These are phyloP conservation scores for Antitrichia curtipendula DNA, from an alignment of 225 moss, liverwort and hornwort genomes.

Conservation along the genomic window DNA sequence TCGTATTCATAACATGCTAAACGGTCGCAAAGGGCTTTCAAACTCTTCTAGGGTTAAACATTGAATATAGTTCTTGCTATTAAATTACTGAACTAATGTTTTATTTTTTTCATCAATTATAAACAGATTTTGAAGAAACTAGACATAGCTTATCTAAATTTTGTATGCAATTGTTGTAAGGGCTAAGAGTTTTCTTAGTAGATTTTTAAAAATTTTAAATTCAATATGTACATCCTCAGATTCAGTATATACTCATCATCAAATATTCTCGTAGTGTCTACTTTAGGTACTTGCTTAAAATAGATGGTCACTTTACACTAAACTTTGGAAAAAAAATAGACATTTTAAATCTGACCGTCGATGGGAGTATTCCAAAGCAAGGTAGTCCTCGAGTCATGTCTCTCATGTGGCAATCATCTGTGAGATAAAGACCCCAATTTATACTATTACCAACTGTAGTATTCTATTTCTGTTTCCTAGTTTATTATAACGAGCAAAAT, in stretches of 20 bases:
- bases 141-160: neutral
- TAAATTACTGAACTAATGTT: neutral
- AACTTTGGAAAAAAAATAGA: neutral
- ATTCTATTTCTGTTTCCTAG: neutral
- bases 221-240: neutral
- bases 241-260: neutral
- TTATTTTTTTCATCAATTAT: neutral
- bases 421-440: neutral
- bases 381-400: fast-evolving
- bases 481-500: neutral
- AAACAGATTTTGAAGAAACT: neutral
- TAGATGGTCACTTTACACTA: neutral
- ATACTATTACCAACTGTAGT: fast-evolving
- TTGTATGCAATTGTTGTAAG: neutral
- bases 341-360: fast-evolving
- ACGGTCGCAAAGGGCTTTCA: too few relatives aligned
- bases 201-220: neutral
- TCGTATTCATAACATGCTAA: too few relatives aligned
- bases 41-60: too few relatives aligned
- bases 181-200: neutral
- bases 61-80: neutral
- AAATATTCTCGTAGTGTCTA: neutral
- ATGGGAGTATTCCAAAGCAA: fast-evolving
- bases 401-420: neutral
- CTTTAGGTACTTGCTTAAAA: neutral